phyloP scores from a whole-genome alignment of 176 grass and related monocot genomes.

The Pontederia paniculata region DNA sequence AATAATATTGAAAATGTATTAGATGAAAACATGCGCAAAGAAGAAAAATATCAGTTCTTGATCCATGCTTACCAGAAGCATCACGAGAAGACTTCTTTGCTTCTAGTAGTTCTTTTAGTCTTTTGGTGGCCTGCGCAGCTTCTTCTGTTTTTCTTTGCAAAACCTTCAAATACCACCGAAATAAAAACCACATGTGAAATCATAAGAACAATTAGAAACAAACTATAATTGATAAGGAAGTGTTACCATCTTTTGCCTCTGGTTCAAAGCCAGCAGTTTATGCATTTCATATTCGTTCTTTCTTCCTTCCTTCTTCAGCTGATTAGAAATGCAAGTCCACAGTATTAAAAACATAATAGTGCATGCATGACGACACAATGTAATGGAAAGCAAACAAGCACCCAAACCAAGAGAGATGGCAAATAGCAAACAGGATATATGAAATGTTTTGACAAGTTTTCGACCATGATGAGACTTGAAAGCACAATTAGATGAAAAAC shows the following conservation, averaged over 20 bases:
- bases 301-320: constrained; percentile 93
- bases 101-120: constrained; percentile 72
- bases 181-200: constrained; percentile 3
- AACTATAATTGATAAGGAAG: neutral
- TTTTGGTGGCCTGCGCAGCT: constrained; percentile 68
- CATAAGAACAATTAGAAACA: neutral
- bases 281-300: constrained; percentile 96
- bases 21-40: constrained; percentile 5
- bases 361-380: too few relatives aligned
- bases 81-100: constrained; percentile 79
- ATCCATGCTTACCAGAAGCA: constrained; percentile 29
- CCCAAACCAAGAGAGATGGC: neutral
- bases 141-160: constrained; percentile 93
- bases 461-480: too few relatives aligned
- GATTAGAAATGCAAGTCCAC: constrained; percentile 12
- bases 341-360: too few relatives aligned
- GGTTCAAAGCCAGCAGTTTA: constrained; percentile 83
- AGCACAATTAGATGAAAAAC: too few relatives aligned
- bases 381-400: neutral
- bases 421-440: too few relatives aligned
- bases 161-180: constrained; percentile 36
- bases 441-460: too few relatives aligned
- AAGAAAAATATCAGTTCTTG: neutral
- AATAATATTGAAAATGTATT: neutral
- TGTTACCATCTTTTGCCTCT: constrained; percentile 81